Conservation (phyloP, 306 rosid species). For the Cicer cuneatum region DNA sequence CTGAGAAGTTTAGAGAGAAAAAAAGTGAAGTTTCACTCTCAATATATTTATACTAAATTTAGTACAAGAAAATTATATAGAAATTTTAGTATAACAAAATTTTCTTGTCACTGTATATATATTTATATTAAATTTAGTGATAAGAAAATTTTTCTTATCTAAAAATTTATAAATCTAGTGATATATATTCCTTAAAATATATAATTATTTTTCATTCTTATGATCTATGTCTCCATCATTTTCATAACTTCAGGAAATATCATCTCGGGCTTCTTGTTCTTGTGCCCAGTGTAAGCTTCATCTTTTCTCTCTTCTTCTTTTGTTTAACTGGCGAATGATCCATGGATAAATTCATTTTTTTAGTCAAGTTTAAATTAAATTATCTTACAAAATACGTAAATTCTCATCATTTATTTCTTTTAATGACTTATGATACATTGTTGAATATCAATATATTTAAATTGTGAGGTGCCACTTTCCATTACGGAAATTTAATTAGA, state of each 20-base stretch:
- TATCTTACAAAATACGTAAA: neutral
- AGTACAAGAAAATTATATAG: too few species aligned
- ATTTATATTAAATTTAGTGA: too few species aligned
- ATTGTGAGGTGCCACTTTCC: too few species aligned
- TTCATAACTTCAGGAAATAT: conserved; percentile 73
- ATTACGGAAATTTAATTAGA: too few species aligned
- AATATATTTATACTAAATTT: too few species aligned
- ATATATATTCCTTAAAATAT: too few species aligned
- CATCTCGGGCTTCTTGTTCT: conserved; percentile 72
- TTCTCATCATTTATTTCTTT: neutral
- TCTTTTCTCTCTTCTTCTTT: neutral
- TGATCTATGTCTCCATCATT: neutral
- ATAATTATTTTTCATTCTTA: conserved; percentile 1
- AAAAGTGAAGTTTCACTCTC: too few species aligned
- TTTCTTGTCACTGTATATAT: too few species aligned
- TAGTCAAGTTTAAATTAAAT: neutral
- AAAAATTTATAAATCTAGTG: too few species aligned
- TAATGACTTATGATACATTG: neutral
- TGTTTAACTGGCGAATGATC: neutral
- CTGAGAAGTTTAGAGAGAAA: too few species aligned
- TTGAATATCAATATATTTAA: neutral
- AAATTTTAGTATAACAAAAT: too few species aligned
- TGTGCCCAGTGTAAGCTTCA: conserved; percentile 79
- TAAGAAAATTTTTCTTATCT: too few species aligned
- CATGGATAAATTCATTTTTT: neutral